A percentile compares a stretch with the other conserved stretches of the same genome.
phyloP scores from a whole-genome alignment of 768 basidiomycete species.

The Suillus americanus region DNA sequence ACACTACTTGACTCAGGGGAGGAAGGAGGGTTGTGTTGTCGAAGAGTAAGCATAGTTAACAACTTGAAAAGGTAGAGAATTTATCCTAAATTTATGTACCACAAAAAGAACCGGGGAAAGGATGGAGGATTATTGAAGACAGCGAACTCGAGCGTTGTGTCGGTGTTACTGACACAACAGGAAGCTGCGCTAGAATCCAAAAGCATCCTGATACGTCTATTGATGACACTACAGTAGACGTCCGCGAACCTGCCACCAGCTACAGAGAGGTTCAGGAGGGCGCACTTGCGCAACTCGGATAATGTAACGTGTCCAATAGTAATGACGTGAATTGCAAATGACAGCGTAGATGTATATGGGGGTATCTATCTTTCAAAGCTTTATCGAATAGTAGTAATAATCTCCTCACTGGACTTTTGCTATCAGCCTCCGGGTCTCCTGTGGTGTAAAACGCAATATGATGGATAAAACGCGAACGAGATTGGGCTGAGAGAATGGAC shows the following conservation, averaged over 20 bases:
- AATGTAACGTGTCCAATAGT: not conserved
- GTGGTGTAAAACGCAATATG: constrained; percentile 91
- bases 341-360: not conserved
- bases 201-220: not conserved
- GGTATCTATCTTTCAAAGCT: not conserved
- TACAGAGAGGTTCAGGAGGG: not conserved
- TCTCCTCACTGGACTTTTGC: constrained; percentile 65
- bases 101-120: not conserved
- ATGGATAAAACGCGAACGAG: constrained; percentile 90
- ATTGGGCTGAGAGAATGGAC: constrained; percentile 58
- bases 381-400: not conserved
- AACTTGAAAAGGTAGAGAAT: not conserved
- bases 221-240: too few species aligned
- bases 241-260: too few species aligned
- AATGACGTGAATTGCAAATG: not conserved
- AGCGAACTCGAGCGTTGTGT: too few species aligned
- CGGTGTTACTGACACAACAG: not conserved
- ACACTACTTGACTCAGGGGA: not conserved
- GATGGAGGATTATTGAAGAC: too few species aligned
- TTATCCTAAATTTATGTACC: not conserved
- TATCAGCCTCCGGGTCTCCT: constrained; percentile 86
- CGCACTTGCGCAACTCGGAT: not conserved
- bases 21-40: not conserved
- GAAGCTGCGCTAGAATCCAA: not conserved
- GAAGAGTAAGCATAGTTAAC: not conserved